A percentile compares a stretch with the other conserved stretches of the same genome.
phyloP scores from a whole-genome alignment of 176 grass and related monocot species.

The Saccharum spontaneum region DNA sequence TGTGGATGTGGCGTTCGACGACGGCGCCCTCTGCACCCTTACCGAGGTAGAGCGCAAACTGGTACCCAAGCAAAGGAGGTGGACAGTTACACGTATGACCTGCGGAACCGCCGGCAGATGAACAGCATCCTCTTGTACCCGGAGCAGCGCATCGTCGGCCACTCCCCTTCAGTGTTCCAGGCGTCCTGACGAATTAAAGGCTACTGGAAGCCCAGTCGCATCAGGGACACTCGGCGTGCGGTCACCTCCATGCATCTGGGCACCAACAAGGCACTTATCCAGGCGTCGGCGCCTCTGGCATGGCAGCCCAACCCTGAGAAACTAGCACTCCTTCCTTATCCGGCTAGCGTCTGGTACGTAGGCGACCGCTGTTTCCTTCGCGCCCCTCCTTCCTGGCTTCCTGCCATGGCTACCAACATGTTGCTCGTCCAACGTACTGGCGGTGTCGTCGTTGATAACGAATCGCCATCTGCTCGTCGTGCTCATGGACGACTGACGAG shows the following conservation, averaged over 20 bases:
- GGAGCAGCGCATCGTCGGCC: background rate
- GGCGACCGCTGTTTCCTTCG: too few species aligned
- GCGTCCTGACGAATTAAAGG: conserved; percentile 1
- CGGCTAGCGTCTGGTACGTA: background rate
- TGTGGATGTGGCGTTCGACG: background rate
- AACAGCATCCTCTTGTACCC: background rate
- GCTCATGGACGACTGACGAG: background rate
- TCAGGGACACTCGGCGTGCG: background rate
- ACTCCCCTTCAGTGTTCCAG: background rate
- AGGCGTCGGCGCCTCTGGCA: background rate
- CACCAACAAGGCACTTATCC: background rate
- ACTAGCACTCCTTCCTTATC: background rate
- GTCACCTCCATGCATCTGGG: background rate
- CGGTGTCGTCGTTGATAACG: too few species aligned
- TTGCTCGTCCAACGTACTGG: too few species aligned
- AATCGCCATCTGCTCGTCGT: background rate
- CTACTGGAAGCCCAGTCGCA: background rate
- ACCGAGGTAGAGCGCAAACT: too few species aligned
- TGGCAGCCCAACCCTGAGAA: background rate
- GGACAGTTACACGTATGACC: too few species aligned
- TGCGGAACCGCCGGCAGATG: too few species aligned
- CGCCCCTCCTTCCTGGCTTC: too few species aligned
- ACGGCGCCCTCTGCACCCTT: background rate
- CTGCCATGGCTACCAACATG: too few species aligned
- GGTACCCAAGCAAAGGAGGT: too few species aligned